Evolutionary conservation across 306 rosid species (phyloP), one percentile per base, ranked within the genome.

Genomic region (Coriaria nepalensis): DNA sequence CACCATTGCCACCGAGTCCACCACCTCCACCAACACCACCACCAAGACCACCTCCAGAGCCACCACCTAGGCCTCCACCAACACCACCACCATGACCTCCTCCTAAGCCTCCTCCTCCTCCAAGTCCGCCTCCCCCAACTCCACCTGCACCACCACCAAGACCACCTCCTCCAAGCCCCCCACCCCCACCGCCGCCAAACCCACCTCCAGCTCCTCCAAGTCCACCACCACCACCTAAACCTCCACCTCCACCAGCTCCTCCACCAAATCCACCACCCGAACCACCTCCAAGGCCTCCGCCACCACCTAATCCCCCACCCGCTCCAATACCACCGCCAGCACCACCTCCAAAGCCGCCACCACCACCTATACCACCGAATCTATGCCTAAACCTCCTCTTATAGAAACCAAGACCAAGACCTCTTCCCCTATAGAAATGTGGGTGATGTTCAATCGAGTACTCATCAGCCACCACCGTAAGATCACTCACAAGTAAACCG

Each of bases 361-460:
- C 61, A 8, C 64, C 71, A 8, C 56, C 66, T 0, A 59, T 12
- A 0, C 62, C 72, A 3, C 67, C 73, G 4, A 52, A 0, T 63
- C 68, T 5, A 44, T 52, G 4, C 69, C 68, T 13, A 13, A 33
- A 8, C 47, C 61, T 4, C 13, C 59, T 9, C 73, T 72, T 20
- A 48, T 45, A 7, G 4, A 45, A 57, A 33, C 68, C 68, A 13
- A 55, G 61, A 43, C 36, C 52, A 43, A 56, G 35, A 33, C 5
- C 37, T 56, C 45, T 4, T 56, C 34, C 34, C 10, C 52, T 51
- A 2, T 6, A 14, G 6, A 71, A 37, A 56, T 7, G 68, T 11
- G 64, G 72, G 29, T 40, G 70, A 12, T 63, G 61, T 45, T 70
- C 68, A 9, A 70, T 71, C 29, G 29, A 20, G 39, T 62, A 55